These are phyloP conservation scores for Linum usitatissimum DNA, from an alignment of 345 rosid genomes.

Conservation along the genomic window DNA sequence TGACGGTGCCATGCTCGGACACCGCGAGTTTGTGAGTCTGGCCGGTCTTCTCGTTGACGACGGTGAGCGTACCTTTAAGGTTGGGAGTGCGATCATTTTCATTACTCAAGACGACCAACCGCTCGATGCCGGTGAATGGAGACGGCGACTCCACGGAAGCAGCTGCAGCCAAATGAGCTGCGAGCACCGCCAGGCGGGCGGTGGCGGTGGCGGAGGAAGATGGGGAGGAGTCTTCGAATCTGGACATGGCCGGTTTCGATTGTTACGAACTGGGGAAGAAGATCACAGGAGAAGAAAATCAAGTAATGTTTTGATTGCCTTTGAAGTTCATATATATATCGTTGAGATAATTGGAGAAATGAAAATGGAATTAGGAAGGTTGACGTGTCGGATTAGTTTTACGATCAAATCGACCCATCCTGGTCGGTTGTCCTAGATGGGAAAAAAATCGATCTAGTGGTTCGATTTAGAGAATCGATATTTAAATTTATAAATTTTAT, in stretches of 20 bases:
- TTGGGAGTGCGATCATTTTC: constrained; percentile 38
- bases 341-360: background rate
- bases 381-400: background rate
- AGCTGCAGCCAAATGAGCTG: constrained; percentile 39
- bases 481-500: too few relatives aligned
- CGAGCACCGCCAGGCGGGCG: constrained; percentile 55
- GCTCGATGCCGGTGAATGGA: constrained; percentile 29
- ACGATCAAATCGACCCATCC: too few relatives aligned
- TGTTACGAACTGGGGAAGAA: too few relatives aligned
- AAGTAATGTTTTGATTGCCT: too few relatives aligned
- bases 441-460: too few relatives aligned
- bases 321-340: too few relatives aligned
- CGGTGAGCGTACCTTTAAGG: constrained; percentile 40
- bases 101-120: constrained; percentile 34
- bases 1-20: constrained; percentile 59
- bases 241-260: constrained; percentile 24
- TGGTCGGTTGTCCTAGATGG: too few relatives aligned
- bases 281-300: too few relatives aligned
- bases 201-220: constrained; percentile 22
- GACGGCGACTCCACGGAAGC: constrained; percentile 12
- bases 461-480: too few relatives aligned
- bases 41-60: constrained; percentile 73
- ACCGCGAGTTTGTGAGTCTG: constrained; percentile 49
- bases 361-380: background rate
- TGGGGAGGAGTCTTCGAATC: constrained; percentile 12